Conservation (phyloP, 2,329 filamentous ascomycete genomes). For the Aspergillus sp. region DNA sequence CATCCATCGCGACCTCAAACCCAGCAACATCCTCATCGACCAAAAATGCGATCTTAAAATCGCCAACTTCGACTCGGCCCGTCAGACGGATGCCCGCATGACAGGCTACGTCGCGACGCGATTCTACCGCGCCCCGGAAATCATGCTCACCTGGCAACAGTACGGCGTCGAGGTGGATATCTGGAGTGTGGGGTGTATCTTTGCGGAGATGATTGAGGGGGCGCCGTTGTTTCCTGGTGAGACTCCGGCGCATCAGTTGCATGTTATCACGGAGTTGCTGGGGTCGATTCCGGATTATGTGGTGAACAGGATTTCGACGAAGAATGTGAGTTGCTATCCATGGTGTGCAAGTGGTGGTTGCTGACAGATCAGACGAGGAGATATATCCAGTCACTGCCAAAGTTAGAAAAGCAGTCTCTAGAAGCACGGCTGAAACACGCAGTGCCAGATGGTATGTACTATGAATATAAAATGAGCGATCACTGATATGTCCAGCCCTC, state of each 20-base stretch:
- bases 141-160: slow-evolving; percentile 99
- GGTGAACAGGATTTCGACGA: slow-evolving; percentile 96
- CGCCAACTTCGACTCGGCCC: slow-evolving; percentile 95
- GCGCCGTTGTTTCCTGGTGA: slow-evolving; percentile 98
- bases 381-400: slow-evolving; percentile 95
- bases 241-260: slow-evolving; percentile 99
- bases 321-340: slow-evolving; percentile 65
- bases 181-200: slow-evolving; percentile 99
- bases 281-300: slow-evolving; percentile 97
- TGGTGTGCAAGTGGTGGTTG: neutral
- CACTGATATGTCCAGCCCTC: slow-evolving; percentile 57
- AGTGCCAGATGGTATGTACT: slow-evolving; percentile 70
- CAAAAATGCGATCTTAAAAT: slow-evolving; percentile 99
- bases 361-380: slow-evolving; percentile 67
- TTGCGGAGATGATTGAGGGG: slow-evolving; percentile 98
- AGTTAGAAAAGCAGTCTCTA: slow-evolving; percentile 84
- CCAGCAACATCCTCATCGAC: slow-evolving; percentile 98
- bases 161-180: slow-evolving; percentile 99
- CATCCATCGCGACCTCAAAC: slow-evolving; percentile 95
- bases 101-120: slow-evolving; percentile 97
- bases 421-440: slow-evolving; percentile 91
- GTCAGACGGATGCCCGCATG: slow-evolving; percentile 99
- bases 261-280: slow-evolving; percentile 95
- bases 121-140: slow-evolving; percentile 99
- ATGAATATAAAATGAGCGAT: neutral